phyloP scores from a whole-genome alignment of 371 early-diverging fungal genomes.

The Mucor velutinosus region DNA sequence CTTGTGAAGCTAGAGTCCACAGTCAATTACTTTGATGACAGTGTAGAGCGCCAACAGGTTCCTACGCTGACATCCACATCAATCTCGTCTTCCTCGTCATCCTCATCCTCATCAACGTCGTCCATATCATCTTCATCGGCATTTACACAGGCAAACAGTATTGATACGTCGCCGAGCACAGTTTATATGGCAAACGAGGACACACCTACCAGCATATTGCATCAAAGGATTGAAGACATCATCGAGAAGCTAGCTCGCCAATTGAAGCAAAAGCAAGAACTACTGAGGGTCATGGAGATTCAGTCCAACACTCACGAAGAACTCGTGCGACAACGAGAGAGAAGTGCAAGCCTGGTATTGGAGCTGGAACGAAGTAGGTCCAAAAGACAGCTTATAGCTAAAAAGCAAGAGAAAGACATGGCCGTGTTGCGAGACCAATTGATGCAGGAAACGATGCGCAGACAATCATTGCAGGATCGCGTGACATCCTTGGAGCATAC shows the following conservation, averaged over 20 bases:
- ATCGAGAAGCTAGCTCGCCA: background rate
- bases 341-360: constrained; percentile 12
- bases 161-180: background rate
- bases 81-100: background rate
- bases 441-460: background rate
- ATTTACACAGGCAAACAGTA: background rate
- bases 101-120: background rate
- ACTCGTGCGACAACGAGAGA: background rate
- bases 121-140: background rate
- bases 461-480: constrained; percentile 7
- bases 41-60: background rate
- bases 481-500: background rate
- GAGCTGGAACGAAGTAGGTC: background rate
- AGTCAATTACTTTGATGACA: background rate
- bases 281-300: background rate
- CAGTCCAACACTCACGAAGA: constrained; percentile 1
- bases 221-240: background rate
- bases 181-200: background rate
- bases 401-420: background rate
- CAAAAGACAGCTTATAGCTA: background rate
- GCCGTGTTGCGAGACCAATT: background rate
- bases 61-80: background rate
- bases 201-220: background rate
- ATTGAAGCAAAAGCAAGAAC: background rate
- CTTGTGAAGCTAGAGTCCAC: background rate